phyloP scores from a whole-genome alignment of 495 filamentous ascomycete species.

The Lasiosphaeria ovina region DNA sequence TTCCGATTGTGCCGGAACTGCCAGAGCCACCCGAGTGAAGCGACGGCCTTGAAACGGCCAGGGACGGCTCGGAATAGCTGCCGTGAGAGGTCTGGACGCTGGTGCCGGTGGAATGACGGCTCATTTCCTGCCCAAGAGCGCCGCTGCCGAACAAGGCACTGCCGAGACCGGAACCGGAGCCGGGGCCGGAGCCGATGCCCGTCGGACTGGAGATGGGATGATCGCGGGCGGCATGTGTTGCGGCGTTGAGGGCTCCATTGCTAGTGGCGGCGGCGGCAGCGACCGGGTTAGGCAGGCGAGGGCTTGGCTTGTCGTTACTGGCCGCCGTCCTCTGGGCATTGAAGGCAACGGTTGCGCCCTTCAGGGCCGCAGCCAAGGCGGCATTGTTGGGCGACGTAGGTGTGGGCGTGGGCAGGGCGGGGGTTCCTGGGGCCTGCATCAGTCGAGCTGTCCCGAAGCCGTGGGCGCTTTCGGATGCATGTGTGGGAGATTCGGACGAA shows the following conservation, averaged over 20 bases:
- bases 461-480: constrained; percentile 1
- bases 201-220: constrained; percentile 11
- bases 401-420: not conserved
- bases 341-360: constrained; percentile 49
- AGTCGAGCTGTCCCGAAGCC: not conserved
- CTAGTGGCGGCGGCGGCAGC: constrained; percentile 9
- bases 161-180: too few species aligned
- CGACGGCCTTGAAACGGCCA: constrained; percentile 15
- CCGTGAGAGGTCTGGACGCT: constrained; percentile 6
- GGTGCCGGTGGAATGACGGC: constrained; percentile 17
- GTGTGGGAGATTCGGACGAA: not conserved
- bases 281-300: constrained; percentile 10
- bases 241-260: constrained; percentile 52
- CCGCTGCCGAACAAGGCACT: too few species aligned
- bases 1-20: constrained; percentile 1
- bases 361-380: constrained; percentile 37
- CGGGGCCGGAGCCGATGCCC: too few species aligned
- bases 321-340: constrained; percentile 25
- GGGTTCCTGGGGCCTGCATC: constrained; percentile 8
- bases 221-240: constrained; percentile 33
- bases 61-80: constrained; percentile 9
- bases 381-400: constrained; percentile 11
- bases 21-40: constrained; percentile 4
- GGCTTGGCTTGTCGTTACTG: constrained; percentile 15
- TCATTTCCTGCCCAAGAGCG: not conserved